Evolutionary conservation across 805 yeast genomes (phyloP).

Genomic region (Torulaspora maleeae): DNA sequence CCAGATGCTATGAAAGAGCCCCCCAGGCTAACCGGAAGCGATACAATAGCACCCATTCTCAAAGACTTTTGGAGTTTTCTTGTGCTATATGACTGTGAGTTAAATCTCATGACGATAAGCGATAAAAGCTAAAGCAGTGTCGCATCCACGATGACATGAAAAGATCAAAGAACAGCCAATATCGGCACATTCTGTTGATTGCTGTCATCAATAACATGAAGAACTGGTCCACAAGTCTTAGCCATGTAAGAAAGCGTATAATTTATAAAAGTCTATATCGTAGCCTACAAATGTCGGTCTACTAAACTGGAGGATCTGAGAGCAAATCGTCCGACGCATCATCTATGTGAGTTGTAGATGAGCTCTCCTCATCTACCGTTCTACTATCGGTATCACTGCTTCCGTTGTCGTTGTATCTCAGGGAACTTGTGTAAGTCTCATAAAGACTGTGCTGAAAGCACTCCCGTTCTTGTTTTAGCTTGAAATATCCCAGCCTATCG

Average conservation of each 20-base stretch:
- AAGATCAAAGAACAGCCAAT: neutral
- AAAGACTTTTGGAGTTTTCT: neutral
- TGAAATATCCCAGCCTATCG: slow-evolving; percentile 27
- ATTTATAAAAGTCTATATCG: neutral
- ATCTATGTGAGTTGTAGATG: neutral
- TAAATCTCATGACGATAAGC: neutral
- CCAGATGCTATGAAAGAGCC: slow-evolving; percentile 68
- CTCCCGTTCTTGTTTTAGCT: slow-evolving; percentile 22
- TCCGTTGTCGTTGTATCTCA: slow-evolving; percentile 1
- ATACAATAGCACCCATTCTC: slow-evolving; percentile 64
- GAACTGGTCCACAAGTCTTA: neutral
- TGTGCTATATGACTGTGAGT: neutral
- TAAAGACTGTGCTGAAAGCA: slow-evolving; percentile 23
- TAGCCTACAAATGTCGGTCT: neutral
- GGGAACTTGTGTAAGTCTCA: slow-evolving; percentile 1
- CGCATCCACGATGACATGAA: too few relatives aligned
- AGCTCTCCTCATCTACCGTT: neutral
- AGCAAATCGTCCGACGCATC: neutral
- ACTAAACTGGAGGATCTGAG: neutral
- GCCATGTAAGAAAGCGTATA: neutral
- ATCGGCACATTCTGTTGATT: neutral
- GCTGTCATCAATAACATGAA: neutral
- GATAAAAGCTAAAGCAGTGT: neutral
- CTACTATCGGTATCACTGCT: neutral
- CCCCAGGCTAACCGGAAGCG: slow-evolving; percentile 62